These are phyloP conservation scores for Suhomyces ambrosiae DNA, from an alignment of 1,139 yeast species.

Conservation along the genomic window DNA sequence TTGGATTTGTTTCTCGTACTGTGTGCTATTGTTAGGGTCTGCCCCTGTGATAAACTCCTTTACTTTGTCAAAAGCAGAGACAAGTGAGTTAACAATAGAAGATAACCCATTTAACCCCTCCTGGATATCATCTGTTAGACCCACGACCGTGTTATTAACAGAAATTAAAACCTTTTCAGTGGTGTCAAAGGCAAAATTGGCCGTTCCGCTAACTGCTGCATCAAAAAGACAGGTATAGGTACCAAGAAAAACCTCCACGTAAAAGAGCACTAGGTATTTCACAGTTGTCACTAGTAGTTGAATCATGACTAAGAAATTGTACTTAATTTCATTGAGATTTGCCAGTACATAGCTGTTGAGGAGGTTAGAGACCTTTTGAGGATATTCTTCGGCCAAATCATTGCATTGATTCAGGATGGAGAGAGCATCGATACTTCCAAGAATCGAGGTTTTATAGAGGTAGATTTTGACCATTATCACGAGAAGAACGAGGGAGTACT, in stretches of 20 bases:
- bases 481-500: slow-evolving; percentile 48
- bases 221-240: slow-evolving; percentile 83
- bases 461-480: slow-evolving; percentile 52
- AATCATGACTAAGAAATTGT: slow-evolving; percentile 17
- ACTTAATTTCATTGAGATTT: slow-evolving; percentile 11
- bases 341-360: slow-evolving; percentile 44
- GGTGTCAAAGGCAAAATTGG: slow-evolving; percentile 72
- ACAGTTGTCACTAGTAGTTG: slow-evolving; percentile 52
- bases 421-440: slow-evolving; percentile 37
- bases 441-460: slow-evolving; percentile 48
- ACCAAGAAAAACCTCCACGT: slow-evolving; percentile 74
- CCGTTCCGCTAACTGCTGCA: slow-evolving; percentile 72
- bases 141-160: slow-evolving; percentile 61
- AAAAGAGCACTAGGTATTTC: slow-evolving; percentile 62
- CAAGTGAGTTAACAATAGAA: slow-evolving; percentile 51
- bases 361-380: slow-evolving; percentile 55
- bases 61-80: slow-evolving; percentile 46
- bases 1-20: slow-evolving; percentile 48
- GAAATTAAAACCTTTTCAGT: slow-evolving; percentile 60
- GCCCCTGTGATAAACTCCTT: slow-evolving; percentile 52
- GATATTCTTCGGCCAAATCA: slow-evolving; percentile 47
- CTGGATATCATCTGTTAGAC: slow-evolving; percentile 60
- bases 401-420: slow-evolving; percentile 41
- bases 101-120: slow-evolving; percentile 60
- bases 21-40: not conserved